A percentile compares a stretch with the other conserved stretches of the same genome.
Conservation (phyloP, 2,329 filamentous ascomycete species). For the Emergomyces orientalis region DNA sequence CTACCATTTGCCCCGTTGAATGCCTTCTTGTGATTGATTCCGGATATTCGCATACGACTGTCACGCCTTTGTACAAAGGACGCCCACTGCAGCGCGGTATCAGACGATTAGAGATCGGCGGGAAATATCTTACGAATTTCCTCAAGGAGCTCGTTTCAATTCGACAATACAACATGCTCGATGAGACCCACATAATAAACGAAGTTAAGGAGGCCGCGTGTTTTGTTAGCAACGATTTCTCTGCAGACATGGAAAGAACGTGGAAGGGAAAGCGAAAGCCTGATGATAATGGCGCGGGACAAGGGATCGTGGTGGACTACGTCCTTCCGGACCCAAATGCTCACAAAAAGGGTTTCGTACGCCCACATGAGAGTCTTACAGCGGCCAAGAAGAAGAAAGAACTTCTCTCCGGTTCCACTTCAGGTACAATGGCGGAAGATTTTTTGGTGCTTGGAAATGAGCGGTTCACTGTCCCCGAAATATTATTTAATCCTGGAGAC, state of each 20-base stretch:
- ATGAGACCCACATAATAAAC: constrained; percentile 87
- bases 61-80: constrained; percentile 77
- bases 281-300: constrained; percentile 17
- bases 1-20: constrained; percentile 53
- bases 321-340: constrained; percentile 72
- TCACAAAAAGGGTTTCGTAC: constrained; percentile 56
- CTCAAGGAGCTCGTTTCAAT: constrained; percentile 81
- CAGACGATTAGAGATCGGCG: constrained; percentile 78
- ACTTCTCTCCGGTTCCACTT: constrained; percentile 39
- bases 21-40: constrained; percentile 82
- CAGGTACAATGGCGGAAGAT: constrained; percentile 56
- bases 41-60: constrained; percentile 84
- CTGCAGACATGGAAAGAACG: constrained; percentile 63
- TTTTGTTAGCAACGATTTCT: constrained; percentile 72
- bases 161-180: constrained; percentile 89
- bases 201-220: constrained; percentile 90
- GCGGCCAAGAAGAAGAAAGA: constrained; percentile 46
- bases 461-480: constrained; percentile 78
- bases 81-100: constrained; percentile 71
- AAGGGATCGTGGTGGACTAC: constrained; percentile 71
- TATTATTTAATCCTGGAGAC: constrained; percentile 79
- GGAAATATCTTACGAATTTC: constrained; percentile 88
- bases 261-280: constrained; percentile 58
- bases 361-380: constrained; percentile 64
- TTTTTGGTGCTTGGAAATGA: constrained; percentile 83